Percentiles rank a stretch among this genome's conserved stretches.
phyloP scores from a whole-genome alignment of 2,329 filamentous ascomycete species.

The Trichoderma brevicompactum region DNA sequence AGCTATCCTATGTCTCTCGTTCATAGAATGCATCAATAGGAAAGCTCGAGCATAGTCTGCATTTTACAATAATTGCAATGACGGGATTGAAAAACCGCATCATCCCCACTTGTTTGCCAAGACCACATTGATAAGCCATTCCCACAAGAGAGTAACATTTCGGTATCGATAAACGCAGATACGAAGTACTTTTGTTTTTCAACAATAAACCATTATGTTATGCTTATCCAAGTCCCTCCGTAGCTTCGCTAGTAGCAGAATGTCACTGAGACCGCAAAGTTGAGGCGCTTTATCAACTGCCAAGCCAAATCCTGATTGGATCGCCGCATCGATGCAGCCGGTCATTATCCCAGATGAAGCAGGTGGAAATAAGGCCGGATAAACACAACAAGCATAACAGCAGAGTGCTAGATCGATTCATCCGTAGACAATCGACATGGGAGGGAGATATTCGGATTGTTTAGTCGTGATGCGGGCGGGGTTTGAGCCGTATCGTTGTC shows the following conservation, averaged over 20 bases:
- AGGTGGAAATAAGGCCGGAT: constrained; percentile 6
- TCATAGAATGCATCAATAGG: no score
- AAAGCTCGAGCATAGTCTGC: no score
- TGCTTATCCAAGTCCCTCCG: not conserved
- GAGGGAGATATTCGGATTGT: not conserved
- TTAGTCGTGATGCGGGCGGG: not conserved
- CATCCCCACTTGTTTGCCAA: constrained; percentile 5
- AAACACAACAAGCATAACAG: constrained; percentile 9
- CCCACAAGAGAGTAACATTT: not conserved
- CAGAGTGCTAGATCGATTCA: not conserved
- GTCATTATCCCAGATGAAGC: constrained; percentile 11
- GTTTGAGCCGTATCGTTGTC: not conserved
- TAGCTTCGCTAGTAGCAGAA: not conserved
- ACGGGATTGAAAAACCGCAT: no score
- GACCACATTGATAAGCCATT: not conserved
- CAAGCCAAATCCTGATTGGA: constrained; percentile 16
- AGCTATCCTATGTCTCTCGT: no score
- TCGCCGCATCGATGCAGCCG: not conserved
- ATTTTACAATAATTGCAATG: no score
- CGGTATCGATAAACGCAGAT: not conserved
- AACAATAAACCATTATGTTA: not conserved
- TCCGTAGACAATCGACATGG: no score
- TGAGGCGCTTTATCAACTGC: constrained; percentile 1
- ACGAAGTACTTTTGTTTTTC: constrained; percentile 7
- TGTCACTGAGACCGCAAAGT: not conserved